Base-by-base conservation (phyloP, 2,329 filamentous ascomycete species). In the Rhexocercosporidium sp. region DNA sequence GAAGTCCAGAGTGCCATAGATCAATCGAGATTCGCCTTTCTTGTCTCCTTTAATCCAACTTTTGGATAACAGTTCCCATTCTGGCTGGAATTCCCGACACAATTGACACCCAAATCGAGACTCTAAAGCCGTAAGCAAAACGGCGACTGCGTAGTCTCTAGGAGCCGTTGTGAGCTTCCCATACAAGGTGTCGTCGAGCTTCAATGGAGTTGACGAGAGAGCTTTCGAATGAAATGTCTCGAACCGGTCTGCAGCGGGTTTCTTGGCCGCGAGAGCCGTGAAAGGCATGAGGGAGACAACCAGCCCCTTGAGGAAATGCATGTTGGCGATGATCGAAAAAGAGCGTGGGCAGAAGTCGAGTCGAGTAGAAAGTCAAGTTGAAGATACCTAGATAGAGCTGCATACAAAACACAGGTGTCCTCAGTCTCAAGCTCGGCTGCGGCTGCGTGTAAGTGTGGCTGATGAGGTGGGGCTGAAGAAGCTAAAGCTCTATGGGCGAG, bases 1-100 rank as follows among this genome's bases (percentile, higher is more conserved):
- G 77, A 99, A 99, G 80, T 99, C 96, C 74, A 99, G 81, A 7
- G 92, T 95, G 27, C 88, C 90, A 80, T 95, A 96, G 53, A 98
- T 79, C 71, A 97, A 75, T 69, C 90, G 86, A 31, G 89, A 91
- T 72, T 92, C 85, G 62, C 85, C 90, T 67, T 87, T 83, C 82
- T 91, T 93, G 79, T 97, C 92, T 8, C 92, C 94, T 79, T 92
- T 93, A 69, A 85, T 85, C 96, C 96, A 99, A 81, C 92, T 96
- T 79, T 89, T 92, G 63, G 88, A 88, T 64, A 99, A 82, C 63
- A 98, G 80, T 64, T 96, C 92, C 92, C 94, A 99, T 81, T 99
- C 96, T 1, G 94, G 91, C 79, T 97, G 92, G 79, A 99, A 97
- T 62, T 97, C 93, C 62, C 89, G 87, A 80, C 96, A 99, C 59